Base-by-base conservation (phyloP, 2,329 filamentous ascomycete genomes). In the Zelopaecilomyces penicillatus region DNA sequence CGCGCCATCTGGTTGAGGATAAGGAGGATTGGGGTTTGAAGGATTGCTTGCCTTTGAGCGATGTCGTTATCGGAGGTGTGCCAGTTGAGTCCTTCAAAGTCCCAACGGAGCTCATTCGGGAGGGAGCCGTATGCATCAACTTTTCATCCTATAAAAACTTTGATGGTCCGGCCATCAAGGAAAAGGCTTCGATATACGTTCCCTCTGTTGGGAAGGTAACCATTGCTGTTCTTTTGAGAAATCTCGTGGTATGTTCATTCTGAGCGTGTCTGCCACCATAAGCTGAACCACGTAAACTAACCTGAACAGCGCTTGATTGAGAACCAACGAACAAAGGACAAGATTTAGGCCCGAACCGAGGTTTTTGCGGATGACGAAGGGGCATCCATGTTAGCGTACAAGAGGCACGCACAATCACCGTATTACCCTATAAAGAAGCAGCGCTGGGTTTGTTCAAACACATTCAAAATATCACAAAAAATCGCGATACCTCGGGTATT, bases 141-240 rank as follows among this genome's bases (percentile, higher is more conserved):
- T 97, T 98, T 65, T 94, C 89, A 6, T 95, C 87, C 42, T 88
- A 86, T 66, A 87, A 90, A 71, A 97, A 98, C 69, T 97, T 97
- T 66, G 83, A 83, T 49, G 76, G 75, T 1, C 82, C 85, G 0
- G 85, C 86, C 39, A 82, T 97, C 54, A 97, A 95, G 69, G 86
- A 96, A 64, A 95, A 90, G 71, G 93, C 93, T 2, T 89, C 88
- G 5, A 95, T 98, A 57, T 98, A 96, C 57, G 90, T 97, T 12
- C 93, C 93, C 2, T 93, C 91, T 0, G 94, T 96, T 54, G 93
- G 93, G 56, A 98, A 97, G 71, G 91, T 97, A 39, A 98, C 93
- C 0, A 97, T 97, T 62, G 87, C 91, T 11, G 83, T 96, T 31
- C 69, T 98, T 47, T 70, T 97, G 58, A 76, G 93, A 45, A 98